Evolutionary conservation across 2,329 filamentous ascomycete species (phyloP), one percentile per base, ranked within the genome.

Genomic region (Tolypocladium sp.): DNA sequence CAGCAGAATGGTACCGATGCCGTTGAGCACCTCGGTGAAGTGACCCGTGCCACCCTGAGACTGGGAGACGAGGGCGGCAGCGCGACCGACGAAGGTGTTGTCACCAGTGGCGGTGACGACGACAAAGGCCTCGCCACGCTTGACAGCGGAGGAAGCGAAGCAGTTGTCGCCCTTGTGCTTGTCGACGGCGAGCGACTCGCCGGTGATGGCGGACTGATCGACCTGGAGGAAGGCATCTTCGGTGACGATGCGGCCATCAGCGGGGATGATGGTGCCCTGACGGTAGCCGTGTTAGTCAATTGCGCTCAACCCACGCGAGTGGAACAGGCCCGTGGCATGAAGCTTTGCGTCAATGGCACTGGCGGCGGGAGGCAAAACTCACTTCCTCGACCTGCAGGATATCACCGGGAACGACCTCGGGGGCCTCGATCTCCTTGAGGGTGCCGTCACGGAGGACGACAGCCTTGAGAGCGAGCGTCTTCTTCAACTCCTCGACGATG

Each of bases 121-220:
- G 70, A 94, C 81, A 73, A 91, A 91, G 64, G 89, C 89, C 77
- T 92, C 87, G 74, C 92, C 91, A 81, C 91, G 90, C 83, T 95
- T 96, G 79, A 96, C 88, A 64, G 88, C 87, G 46, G 91, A 95
- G 12, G 91, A 95, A 70, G 89, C 87, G 71, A 90, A 96, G 75
- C 89, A 91, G 69, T 83, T 82, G 74, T 96, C 92, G 63, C 84
- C 84, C 72, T 86, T 84, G 79, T 90, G 87, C 82, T 94, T 95
- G 77, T 95, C 91, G 66, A 94, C 91, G 66, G 91, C 91, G 61
- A 96, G 86, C 64, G 92, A 96, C 77, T 96, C 91, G 67, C 92
- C 91, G 60, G 92, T 96, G 72, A 96, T 91, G 73, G 90, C 86
- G 61, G 91, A 95, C 79, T 96, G 92, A 75, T 96, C 91, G 64